These are phyloP conservation scores for Fusarium secorum DNA, from an alignment of 2,329 filamentous ascomycete genomes.

Conservation along the genomic window DNA sequence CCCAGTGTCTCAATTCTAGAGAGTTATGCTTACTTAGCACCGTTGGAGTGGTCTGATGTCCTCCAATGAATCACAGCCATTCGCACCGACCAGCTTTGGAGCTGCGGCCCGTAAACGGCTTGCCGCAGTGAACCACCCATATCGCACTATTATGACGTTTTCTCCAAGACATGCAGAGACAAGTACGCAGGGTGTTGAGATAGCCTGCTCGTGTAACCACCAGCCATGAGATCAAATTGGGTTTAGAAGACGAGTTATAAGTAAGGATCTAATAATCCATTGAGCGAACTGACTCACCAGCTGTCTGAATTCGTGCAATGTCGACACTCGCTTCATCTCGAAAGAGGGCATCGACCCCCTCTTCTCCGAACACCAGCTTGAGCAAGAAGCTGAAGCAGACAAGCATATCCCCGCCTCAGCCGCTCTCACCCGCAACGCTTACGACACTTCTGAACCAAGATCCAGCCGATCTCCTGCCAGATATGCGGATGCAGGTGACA, in stretches of 20 bases:
- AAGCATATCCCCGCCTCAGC: neutral
- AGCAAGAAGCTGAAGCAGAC: neutral
- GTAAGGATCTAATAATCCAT: neutral
- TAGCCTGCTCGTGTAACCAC: neutral
- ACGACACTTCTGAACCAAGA: neutral
- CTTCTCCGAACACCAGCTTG: neutral
- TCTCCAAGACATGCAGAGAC: neutral
- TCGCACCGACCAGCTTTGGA: neutral
- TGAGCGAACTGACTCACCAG: neutral
- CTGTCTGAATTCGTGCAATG: neutral
- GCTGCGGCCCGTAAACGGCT: neutral
- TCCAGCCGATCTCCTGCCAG: neutral
- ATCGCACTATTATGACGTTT: neutral
- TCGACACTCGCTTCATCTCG: neutral
- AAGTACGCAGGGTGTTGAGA: neutral
- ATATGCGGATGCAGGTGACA: neutral
- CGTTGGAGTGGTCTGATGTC: fast-evolving
- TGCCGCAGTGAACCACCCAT: no score
- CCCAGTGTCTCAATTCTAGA: fast-evolving
- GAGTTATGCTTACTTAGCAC: neutral
- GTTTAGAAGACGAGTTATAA: neutral
- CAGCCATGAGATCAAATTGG: no score
- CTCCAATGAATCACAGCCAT: neutral
- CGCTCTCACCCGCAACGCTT: neutral
- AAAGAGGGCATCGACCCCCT: neutral